Evolutionary conservation across 495 filamentous ascomycete genomes (phyloP).

Genomic region (Margaritispora aquatica): DNA sequence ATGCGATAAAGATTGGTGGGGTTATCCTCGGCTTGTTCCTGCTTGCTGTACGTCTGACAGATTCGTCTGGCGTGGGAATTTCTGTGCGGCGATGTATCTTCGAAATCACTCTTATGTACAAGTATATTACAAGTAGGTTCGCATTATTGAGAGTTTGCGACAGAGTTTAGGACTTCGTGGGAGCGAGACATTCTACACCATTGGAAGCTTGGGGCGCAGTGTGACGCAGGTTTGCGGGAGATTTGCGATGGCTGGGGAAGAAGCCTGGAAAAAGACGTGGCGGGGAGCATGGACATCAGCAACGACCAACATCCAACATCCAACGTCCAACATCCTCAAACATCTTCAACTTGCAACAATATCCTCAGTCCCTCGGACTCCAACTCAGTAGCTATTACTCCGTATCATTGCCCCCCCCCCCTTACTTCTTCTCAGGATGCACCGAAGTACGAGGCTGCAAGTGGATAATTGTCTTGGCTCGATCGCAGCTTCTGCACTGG

Average conservation of each 20-base stretch:
- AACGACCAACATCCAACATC: neutral
- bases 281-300: neutral
- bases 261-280: neutral
- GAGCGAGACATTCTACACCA: neutral
- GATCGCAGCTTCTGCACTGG: too few species aligned
- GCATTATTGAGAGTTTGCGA: neutral
- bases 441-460: too few species aligned
- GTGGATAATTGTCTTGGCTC: too few species aligned
- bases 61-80: neutral
- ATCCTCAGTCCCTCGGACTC: too few species aligned
- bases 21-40: neutral
- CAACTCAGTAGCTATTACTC: too few species aligned
- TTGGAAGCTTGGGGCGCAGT: neutral
- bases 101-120: neutral
- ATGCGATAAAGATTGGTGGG: neutral
- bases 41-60: neutral
- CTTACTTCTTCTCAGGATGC: too few species aligned
- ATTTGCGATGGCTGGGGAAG: conserved; percentile 5
- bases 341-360: too few species aligned
- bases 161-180: neutral
- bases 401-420: too few species aligned
- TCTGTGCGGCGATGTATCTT: neutral
- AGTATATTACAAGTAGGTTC: neutral
- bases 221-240: conserved; percentile 3
- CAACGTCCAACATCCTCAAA: too few species aligned